A percentile compares a stretch with the other conserved stretches of the same genome.
Evolutionary conservation across 371 early-diverging fungal genomes (phyloP).

Genomic region (Mortierella sp.): DNA sequence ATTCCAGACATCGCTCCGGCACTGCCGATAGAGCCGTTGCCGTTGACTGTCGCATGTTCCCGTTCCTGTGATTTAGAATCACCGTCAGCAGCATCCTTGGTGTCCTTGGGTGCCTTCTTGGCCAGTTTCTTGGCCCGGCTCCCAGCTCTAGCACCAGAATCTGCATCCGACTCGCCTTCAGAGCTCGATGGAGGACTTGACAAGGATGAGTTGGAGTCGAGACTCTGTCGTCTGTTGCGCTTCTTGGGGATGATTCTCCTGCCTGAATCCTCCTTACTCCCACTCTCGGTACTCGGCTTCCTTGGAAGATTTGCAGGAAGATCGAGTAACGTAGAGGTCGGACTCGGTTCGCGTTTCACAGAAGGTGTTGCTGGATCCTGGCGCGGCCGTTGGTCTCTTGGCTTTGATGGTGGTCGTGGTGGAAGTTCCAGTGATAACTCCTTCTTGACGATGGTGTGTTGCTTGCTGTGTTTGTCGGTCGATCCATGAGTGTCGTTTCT

Average conservation of each 20-base stretch:
- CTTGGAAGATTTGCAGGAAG: background rate
- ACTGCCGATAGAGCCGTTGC: background rate
- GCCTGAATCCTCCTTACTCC: background rate
- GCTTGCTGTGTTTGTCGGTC: constrained; percentile 9
- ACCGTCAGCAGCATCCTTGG: background rate
- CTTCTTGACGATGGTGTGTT: constrained; percentile 5
- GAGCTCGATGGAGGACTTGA: constrained; percentile 53
- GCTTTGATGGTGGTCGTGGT: constrained; percentile 29
- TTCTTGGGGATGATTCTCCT: constrained; percentile 32
- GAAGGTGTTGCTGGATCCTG: background rate
- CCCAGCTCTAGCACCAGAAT: constrained; percentile 13
- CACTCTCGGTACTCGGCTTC: background rate
- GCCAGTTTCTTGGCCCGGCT: constrained; percentile 41
- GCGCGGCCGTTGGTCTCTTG: background rate
- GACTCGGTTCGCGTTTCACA: constrained; percentile 17
- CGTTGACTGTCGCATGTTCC: constrained; percentile 2
- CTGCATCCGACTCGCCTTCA: constrained; percentile 39
- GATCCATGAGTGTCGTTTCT: constrained; percentile 13
- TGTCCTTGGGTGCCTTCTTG: constrained; percentile 30
- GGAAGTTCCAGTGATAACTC: constrained; percentile 22
- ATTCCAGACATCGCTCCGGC: background rate
- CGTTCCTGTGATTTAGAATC: background rate
- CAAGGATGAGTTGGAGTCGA: constrained; percentile 47
- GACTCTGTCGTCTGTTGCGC: constrained; percentile 38
- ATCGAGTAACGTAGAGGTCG: background rate